A percentile compares a stretch with the other conserved stretches of the same genome.
Conservation (phyloP, 2,329 filamentous ascomycete genomes). For the Colletotrichum neosansevieriae region DNA sequence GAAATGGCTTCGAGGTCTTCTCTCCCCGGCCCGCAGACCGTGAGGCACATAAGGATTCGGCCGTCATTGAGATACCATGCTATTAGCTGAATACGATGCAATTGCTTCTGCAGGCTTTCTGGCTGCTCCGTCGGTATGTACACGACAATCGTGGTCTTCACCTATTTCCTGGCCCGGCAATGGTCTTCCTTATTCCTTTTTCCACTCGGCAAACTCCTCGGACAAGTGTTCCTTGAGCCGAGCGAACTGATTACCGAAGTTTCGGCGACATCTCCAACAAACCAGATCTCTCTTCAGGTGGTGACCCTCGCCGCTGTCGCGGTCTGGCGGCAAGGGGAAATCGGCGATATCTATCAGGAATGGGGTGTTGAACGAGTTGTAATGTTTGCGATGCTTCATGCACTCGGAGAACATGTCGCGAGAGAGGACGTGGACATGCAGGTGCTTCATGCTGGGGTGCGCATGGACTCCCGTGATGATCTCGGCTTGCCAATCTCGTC, state of each 20-base stretch:
- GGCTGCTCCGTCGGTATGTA: not conserved
- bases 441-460: slow-evolving; percentile 89
- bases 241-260: slow-evolving; percentile 81
- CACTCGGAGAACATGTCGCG: slow-evolving; percentile 80
- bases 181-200: slow-evolving; percentile 60
- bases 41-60: slow-evolving; percentile 1
- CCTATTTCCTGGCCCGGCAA: not conserved
- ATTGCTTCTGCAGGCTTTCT: not conserved
- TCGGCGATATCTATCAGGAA: slow-evolving; percentile 86
- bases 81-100: slow-evolving; percentile 30
- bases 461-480: slow-evolving; percentile 86
- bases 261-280: slow-evolving; percentile 86
- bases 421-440: slow-evolving; percentile 91
- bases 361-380: slow-evolving; percentile 88
- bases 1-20: slow-evolving; percentile 20
- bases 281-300: slow-evolving; percentile 70
- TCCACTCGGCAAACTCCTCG: slow-evolving; percentile 83
- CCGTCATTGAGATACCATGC: slow-evolving; percentile 24
- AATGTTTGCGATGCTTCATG: slow-evolving; percentile 87
- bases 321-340: slow-evolving; percentile 77
- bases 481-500: slow-evolving; percentile 83
- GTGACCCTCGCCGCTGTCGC: slow-evolving; percentile 68
- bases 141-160: not conserved
- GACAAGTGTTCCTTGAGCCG: slow-evolving; percentile 81
- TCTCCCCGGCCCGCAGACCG: not conserved